phyloP scores from a whole-genome alignment of 306 rosid species.

The Quercus engelmannii region DNA sequence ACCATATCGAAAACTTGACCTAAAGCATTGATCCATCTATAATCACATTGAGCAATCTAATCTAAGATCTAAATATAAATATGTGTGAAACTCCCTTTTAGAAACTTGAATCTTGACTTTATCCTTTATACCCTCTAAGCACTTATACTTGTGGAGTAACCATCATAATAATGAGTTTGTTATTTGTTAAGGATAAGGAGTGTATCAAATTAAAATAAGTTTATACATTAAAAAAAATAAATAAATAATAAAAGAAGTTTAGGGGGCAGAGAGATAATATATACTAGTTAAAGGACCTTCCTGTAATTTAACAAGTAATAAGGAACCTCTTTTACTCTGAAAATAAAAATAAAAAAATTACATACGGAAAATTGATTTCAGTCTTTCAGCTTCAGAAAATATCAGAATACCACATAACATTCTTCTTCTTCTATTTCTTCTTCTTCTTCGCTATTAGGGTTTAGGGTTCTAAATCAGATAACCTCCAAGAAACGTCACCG shows the following conservation, averaged over 20 bases:
- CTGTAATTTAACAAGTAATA: background rate
- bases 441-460: constrained; percentile 24
- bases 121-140: accelerated
- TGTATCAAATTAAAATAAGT: too few species aligned
- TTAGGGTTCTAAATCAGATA: constrained; percentile 8
- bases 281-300: background rate
- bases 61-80: too few species aligned
- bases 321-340: background rate
- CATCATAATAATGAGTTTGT: too few species aligned
- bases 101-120: accelerated
- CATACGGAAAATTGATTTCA: background rate
- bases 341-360: background rate
- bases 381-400: background rate
- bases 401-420: too few species aligned
- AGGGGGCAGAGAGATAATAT: background rate
- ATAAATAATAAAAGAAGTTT: background rate
- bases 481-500: background rate
- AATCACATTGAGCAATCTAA: too few species aligned
- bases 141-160: accelerated
- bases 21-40: too few species aligned
- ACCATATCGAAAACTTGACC: too few species aligned
- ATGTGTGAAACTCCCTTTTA: accelerated
- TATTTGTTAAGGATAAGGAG: too few species aligned
- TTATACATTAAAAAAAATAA: too few species aligned
- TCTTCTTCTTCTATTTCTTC: background rate